Conservation (phyloP, 768 basidiomycete species). For the Kwoniella shandongensis region DNA sequence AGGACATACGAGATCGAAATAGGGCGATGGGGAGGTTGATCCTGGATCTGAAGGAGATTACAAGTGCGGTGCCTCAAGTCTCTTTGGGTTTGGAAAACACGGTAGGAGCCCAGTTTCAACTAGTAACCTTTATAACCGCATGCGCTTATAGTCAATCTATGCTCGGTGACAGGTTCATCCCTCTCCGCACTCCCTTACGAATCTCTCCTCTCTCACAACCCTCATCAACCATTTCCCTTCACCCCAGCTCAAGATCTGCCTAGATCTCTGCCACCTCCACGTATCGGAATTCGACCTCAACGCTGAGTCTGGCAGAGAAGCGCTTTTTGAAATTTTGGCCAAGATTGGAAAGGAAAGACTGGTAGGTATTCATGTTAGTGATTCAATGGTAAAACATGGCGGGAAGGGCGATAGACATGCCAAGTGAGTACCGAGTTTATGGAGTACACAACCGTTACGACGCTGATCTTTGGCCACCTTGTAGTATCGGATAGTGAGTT, state of each 20-base stretch:
- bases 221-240: slow-evolving; percentile 5
- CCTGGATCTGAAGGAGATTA: background rate
- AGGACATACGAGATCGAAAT: background rate
- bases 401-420: slow-evolving; percentile 15
- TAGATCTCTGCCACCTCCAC: slow-evolving; percentile 25
- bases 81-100: slow-evolving; percentile 24
- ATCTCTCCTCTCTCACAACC: slow-evolving; percentile 1
- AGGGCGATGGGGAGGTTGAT: slow-evolving; percentile 5
- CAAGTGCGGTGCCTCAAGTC: slow-evolving; percentile 1
- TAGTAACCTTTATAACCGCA: background rate
- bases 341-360: slow-evolving; percentile 9
- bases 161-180: slow-evolving; percentile 4
- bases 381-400: slow-evolving; percentile 13
- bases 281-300: slow-evolving; percentile 19
- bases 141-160: no score
- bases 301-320: background rate
- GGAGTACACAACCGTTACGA: background rate
- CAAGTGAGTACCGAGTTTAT: slow-evolving; percentile 14
- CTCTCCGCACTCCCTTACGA: slow-evolving; percentile 4
- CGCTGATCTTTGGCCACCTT: background rate
- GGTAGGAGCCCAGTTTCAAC: slow-evolving; percentile 5
- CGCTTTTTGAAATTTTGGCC: slow-evolving; percentile 6
- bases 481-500: slow-evolving; percentile 22
- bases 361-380: slow-evolving; percentile 22
- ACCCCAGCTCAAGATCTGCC: slow-evolving; percentile 15